Evolutionary conservation across 2,329 filamentous ascomycete genomes (phyloP), one percentile per base, ranked within the genome.

Genomic region (Calycina marina): DNA sequence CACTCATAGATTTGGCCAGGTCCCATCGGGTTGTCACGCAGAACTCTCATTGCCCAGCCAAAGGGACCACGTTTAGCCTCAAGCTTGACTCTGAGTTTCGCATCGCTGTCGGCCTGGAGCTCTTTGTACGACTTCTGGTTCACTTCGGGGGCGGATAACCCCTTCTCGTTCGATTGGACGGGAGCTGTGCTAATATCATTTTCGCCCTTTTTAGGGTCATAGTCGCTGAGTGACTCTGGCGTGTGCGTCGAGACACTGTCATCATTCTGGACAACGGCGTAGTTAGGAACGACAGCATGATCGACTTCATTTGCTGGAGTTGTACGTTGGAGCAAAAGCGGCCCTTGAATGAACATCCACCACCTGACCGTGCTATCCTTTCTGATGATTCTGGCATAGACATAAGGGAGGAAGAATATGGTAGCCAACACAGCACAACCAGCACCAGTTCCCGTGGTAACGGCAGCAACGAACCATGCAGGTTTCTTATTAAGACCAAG

Each of bases 1-100:
- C 65, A 46, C 58, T 88, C 81, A 58, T 88, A 83, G 41, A 86
- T 67, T 48, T 75, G 64, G 32, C 81, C 82, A 12, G 72, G 54
- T 12, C 77, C 77, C 57, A 83, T 69, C 29, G 72, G 77, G 61
- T 85, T 80, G 47, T 79, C 63, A 50, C 72, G 77, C 13, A 86
- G 72, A 31, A 64, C 70, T 45, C 81, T 77, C 76, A 88, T 81
- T 22, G 77, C 82, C 81, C 81, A 86, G 46, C 74, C 81, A n/a
- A 88, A 63, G 31, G 77, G 78, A 15, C 80, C 77, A 2, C 59
- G 58, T 36, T 63, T 65, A 54, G 68, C 60, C 35, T 69, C 58
- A 33, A 88, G 72, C 45, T 70, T 70, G 14, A 69, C 69, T 50
- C 78, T 69, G 46, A 77, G 65, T 28, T 58, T 63, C 13, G 61